These are phyloP conservation scores for Fimicolochytrium jonesii DNA, from an alignment of 192 early-diverging fungal species.

Conservation along the genomic window DNA sequence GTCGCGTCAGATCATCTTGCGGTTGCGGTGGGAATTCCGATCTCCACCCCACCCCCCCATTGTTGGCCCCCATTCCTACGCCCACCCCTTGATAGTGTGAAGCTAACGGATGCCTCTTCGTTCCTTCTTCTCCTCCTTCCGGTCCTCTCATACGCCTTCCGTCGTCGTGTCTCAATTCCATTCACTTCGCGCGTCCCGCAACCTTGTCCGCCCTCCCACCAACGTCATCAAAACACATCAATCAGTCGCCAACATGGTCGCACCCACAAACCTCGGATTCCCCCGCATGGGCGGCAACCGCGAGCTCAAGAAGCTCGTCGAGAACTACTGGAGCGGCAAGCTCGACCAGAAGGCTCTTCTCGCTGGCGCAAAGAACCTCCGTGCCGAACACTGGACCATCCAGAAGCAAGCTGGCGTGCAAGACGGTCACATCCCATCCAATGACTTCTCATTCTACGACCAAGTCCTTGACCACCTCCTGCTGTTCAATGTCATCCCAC, in stretches of 20 bases:
- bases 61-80: too few relatives aligned
- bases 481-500: constrained; percentile 57
- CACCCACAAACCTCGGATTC: constrained; percentile 63
- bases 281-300: constrained; percentile 93
- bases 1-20: too few relatives aligned
- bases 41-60: too few relatives aligned
- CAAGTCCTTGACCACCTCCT: constrained; percentile 66
- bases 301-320: constrained; percentile 93
- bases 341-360: constrained; percentile 65
- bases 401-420: constrained; percentile 67
- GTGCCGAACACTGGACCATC: constrained; percentile 51
- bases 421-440: constrained; percentile 74
- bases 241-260: constrained; percentile 15
- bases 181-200: too few relatives aligned
- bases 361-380: constrained; percentile 55
- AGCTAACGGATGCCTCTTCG: too few relatives aligned
- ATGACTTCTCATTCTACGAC: constrained; percentile 96
- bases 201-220: too few relatives aligned
- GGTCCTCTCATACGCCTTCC: too few relatives aligned
- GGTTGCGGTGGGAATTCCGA: too few relatives aligned
- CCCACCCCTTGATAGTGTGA: too few relatives aligned
- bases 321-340: constrained; percentile 91
- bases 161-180: too few relatives aligned
- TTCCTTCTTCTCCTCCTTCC: too few relatives aligned
- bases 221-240: too few relatives aligned